phyloP scores from a whole-genome alignment of 2,329 filamentous ascomycete species.

The Apiospora malaysiana region DNA sequence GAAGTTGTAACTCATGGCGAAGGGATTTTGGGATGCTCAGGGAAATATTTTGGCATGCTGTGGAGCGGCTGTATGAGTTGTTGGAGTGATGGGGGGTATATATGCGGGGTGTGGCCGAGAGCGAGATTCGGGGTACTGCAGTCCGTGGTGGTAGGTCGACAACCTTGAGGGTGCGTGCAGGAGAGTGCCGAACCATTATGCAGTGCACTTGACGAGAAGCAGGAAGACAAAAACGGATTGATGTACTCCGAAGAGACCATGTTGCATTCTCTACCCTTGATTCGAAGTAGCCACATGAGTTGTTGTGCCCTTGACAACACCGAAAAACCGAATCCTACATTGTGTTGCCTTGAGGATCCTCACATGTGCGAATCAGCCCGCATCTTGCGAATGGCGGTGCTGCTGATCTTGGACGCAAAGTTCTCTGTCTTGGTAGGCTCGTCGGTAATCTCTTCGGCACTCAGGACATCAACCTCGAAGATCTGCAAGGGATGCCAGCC shows the following conservation, averaged over 20 bases:
- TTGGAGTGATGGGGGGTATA: neutral
- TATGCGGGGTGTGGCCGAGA: neutral
- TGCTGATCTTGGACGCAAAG: slow-evolving; percentile 88
- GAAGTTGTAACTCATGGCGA: neutral
- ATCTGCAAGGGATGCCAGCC: slow-evolving; percentile 79
- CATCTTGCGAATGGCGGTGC: slow-evolving; percentile 75
- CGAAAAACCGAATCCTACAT: neutral
- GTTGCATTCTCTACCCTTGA: neutral
- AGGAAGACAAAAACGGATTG: neutral
- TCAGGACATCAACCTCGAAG: slow-evolving; percentile 89
- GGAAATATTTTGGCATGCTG: too few relatives aligned
- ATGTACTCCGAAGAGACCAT: neutral
- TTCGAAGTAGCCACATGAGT: neutral
- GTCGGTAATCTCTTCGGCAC: slow-evolving; percentile 64
- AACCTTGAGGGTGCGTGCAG: neutral
- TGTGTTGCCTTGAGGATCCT: neutral
- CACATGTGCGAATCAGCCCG: slow-evolving; percentile 32
- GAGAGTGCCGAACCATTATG: neutral
- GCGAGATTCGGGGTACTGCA: neutral
- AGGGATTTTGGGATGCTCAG: neutral
- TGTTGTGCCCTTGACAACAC: neutral
- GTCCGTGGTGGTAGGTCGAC: neutral
- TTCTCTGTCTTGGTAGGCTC: slow-evolving; percentile 53
- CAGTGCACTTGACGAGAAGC: neutral
- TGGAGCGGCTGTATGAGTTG: too few relatives aligned